Evolutionary conservation across 176 grass and related monocot genomes (phyloP).

Genomic region (Bonia amplexicaulis): DNA sequence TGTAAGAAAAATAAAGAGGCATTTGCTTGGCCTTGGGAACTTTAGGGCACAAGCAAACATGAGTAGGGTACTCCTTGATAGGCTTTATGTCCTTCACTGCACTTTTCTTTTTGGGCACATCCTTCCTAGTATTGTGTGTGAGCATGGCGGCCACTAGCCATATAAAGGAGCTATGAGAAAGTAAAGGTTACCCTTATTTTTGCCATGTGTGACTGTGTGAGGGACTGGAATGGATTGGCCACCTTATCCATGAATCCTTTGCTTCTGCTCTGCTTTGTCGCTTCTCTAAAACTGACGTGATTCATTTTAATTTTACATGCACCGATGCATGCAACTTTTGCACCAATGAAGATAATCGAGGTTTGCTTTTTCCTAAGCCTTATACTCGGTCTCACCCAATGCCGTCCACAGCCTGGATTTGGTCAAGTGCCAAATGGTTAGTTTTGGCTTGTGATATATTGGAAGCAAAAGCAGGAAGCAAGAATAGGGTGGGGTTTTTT

Average conservation of each 20-base stretch:
- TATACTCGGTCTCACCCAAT: slow-evolving; percentile 11
- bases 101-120: slow-evolving; percentile 40
- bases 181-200: slow-evolving; percentile 4
- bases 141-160: slow-evolving; percentile 33
- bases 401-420: slow-evolving; percentile 32
- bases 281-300: not conserved
- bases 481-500: no score
- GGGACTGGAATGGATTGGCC: slow-evolving; percentile 13
- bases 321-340: not conserved
- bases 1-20: not conserved
- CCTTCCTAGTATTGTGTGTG: slow-evolving; percentile 37
- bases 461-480: slow-evolving; percentile 7
- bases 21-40: slow-evolving; percentile 48
- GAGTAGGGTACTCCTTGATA: slow-evolving; percentile 44
- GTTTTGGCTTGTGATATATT: not conserved
- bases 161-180: slow-evolving; percentile 30
- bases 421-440: slow-evolving; percentile 36
- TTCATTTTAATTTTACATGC: not conserved
- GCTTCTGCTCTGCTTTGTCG: not conserved
- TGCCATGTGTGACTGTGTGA: slow-evolving; percentile 15
- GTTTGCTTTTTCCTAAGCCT: not conserved
- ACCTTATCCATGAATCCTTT: slow-evolving; percentile 15
- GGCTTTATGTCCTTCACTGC: slow-evolving; percentile 39
- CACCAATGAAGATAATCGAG: not conserved
- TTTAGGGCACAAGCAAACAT: slow-evolving; percentile 63